These are phyloP conservation scores for Cyanodermella asteris DNA, from an alignment of 2,329 filamentous ascomycete genomes.

Conservation along the genomic window DNA sequence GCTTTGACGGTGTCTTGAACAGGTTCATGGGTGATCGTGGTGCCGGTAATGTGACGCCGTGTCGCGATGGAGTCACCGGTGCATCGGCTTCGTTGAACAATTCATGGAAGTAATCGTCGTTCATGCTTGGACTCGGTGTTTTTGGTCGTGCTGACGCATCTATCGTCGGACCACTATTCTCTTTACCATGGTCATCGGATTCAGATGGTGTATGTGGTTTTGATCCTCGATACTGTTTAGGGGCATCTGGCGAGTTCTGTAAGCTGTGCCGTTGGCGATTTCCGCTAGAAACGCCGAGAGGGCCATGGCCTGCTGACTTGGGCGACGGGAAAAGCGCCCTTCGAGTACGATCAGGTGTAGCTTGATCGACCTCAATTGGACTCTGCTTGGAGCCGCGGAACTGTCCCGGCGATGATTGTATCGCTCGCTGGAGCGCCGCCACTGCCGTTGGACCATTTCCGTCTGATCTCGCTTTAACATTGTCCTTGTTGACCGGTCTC, in stretches of 20 bases:
- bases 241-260: constrained; percentile 9
- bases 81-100: no score
- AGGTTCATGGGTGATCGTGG: constrained; percentile 14
- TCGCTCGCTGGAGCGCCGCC: constrained; percentile 7
- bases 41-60: no score
- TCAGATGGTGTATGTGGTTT: no score
- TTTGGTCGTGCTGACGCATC: no score
- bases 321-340: constrained; percentile 60
- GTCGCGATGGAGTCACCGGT: no score
- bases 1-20: constrained; percentile 42
- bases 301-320: constrained; percentile 35
- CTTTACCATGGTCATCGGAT: no score
- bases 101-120: no score
- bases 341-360: constrained; percentile 35
- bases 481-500: no score
- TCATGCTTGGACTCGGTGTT: no score
- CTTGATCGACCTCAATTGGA: constrained; percentile 31
- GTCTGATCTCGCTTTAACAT: neutral
- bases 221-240: no score
- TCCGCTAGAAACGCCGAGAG: constrained; percentile 12
- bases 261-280: constrained; percentile 1
- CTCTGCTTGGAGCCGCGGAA: constrained; percentile 30
- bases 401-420: constrained; percentile 8
- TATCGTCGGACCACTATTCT: no score
- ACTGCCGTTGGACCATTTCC: constrained; percentile 5